phyloP scores from a whole-genome alignment of 805 yeast species.

The Yamadazyma kitorensis region DNA sequence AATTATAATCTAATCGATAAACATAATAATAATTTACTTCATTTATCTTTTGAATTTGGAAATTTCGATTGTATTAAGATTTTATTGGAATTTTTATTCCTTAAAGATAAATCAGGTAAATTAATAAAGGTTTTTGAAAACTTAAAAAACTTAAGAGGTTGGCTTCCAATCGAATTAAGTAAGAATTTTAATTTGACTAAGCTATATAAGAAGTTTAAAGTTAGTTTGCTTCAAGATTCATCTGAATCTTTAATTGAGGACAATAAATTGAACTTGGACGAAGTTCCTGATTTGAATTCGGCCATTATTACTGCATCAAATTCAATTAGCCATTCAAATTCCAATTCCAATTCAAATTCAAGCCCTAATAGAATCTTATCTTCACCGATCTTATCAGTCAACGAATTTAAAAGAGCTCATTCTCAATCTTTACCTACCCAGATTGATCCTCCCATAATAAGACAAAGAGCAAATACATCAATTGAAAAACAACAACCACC shows the following conservation, averaged over 20 bases:
- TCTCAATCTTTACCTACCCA: conserved; percentile 33
- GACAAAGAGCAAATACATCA: conserved; percentile 16
- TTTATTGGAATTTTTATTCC: conserved; percentile 9
- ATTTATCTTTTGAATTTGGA: conserved; percentile 38
- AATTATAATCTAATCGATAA: conserved; percentile 27
- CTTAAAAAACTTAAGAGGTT: conserved; percentile 26
- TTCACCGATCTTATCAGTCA: conserved; percentile 30
- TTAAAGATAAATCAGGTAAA: conserved; percentile 8
- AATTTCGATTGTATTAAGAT: conserved; percentile 29
- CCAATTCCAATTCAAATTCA: conserved; percentile 1
- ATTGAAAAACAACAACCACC: conserved; percentile 3
- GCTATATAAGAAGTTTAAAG: conserved; percentile 24
- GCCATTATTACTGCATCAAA: background rate
- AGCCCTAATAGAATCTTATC: conserved; percentile 24
- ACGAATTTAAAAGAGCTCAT: conserved; percentile 26
- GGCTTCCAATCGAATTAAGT: conserved; percentile 33
- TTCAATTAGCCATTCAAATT: background rate
- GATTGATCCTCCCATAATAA: conserved; percentile 14
- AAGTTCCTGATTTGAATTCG: background rate
- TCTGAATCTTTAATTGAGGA: background rate
- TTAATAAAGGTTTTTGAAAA: conserved; percentile 20
- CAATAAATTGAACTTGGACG: no score
- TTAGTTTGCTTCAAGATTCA: conserved; percentile 5
- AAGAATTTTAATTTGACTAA: conserved; percentile 25
- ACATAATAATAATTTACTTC: conserved; percentile 38